phyloP scores from a whole-genome alignment of 2,329 filamentous ascomycete species.

The Aspergillus transmontanensis region DNA sequence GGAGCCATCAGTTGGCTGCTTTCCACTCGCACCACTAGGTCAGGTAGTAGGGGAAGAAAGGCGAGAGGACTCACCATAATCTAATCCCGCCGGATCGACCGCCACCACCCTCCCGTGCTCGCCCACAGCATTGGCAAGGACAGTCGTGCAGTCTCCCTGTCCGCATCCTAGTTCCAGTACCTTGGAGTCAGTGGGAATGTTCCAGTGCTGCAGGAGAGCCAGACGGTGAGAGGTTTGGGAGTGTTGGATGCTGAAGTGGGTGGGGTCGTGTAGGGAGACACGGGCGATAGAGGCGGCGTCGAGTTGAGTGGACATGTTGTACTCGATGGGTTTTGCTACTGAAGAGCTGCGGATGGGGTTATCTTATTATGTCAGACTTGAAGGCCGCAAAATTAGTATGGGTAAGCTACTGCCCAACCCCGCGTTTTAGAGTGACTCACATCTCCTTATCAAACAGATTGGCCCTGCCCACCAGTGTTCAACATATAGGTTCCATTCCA shows the following conservation, averaged over 20 bases:
- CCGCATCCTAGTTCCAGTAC: conserved; percentile 63
- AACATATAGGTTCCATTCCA: neutral
- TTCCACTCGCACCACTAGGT: neutral
- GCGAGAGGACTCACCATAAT: conserved; percentile 46
- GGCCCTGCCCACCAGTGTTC: neutral
- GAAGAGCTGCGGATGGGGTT: neutral
- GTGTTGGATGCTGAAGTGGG: neutral
- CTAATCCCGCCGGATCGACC: conserved; percentile 54
- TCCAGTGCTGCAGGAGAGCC: neutral
- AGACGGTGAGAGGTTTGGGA: neutral
- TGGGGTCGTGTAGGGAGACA: neutral
- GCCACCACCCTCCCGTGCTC: conserved; percentile 51
- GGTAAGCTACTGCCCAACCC: neutral
- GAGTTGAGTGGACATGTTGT: neutral
- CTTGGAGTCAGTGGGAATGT: conserved; percentile 27
- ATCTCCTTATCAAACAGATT: neutral
- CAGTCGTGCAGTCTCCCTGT: conserved; percentile 60
- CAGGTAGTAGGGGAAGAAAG: neutral
- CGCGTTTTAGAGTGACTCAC: neutral
- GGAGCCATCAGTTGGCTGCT: conserved; percentile 5
- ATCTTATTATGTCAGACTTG: neutral
- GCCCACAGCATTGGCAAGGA: conserved; percentile 54
- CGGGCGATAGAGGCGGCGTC: neutral
- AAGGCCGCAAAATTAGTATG: neutral
- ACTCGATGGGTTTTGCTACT: neutral